phyloP scores from a whole-genome alignment of 2,329 filamentous ascomycete genomes.

The Colletotrichum magnum region DNA sequence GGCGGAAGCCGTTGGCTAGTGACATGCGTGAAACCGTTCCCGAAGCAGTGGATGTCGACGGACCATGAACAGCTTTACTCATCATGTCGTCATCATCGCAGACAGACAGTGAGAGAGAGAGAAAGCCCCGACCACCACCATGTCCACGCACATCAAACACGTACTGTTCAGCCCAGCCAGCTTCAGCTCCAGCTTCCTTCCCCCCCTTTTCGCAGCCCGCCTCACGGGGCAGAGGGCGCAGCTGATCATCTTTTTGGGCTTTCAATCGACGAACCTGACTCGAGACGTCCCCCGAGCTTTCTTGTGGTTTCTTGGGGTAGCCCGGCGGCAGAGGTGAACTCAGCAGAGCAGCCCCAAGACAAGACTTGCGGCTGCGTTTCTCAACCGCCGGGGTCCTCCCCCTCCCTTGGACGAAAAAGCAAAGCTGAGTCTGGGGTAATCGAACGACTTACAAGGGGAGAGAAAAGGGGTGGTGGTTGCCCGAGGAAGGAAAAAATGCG shows the following conservation, averaged over 20 bases:
- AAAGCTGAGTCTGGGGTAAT: conserved; percentile 30
- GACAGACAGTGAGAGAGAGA: too few relatives aligned
- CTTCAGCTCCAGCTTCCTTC: background rate
- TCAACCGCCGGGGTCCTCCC: background rate
- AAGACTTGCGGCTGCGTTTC: background rate
- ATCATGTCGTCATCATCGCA: conserved; percentile 36
- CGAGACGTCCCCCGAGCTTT: background rate
- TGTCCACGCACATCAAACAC: conserved; percentile 38
- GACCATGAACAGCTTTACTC: conserved; percentile 20
- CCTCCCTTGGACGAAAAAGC: background rate
- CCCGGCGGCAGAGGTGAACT: background rate
- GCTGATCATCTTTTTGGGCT: conserved; percentile 12
- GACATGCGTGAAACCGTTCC: conserved; percentile 25
- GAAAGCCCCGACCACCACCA: conserved; percentile 18
- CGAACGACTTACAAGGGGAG: background rate
- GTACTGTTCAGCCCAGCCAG: conserved; percentile 28
- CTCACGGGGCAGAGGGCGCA: background rate
- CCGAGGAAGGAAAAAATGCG: conserved; percentile 15
- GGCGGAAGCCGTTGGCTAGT: conserved; percentile 30
- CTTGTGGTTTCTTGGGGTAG: background rate
- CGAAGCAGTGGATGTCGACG: background rate
- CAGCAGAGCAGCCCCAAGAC: background rate
- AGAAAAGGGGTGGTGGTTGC: background rate
- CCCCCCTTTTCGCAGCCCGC: background rate
- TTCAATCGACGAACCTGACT: conserved; percentile 19